These are phyloP conservation scores for Kluyveromyces dobzhanskii DNA, from an alignment of 805 yeast species.

Conservation along the genomic window DNA sequence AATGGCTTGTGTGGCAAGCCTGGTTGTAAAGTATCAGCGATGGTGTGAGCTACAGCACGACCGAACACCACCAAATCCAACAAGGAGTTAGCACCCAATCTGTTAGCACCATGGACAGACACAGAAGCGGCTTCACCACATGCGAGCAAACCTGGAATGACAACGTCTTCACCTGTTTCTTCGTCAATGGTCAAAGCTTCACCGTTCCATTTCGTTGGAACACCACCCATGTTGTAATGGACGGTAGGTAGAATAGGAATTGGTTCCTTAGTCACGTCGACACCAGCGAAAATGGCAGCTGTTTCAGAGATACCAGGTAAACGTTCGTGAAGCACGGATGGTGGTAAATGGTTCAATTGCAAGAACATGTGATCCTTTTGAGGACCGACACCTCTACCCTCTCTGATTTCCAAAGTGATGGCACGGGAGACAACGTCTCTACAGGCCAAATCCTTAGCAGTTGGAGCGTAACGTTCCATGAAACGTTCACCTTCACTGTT, in stretches of 20 bases:
- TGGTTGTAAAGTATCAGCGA: constrained; percentile 77
- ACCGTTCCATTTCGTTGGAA: constrained; percentile 96
- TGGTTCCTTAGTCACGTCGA: constrained; percentile 98
- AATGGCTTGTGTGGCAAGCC: constrained; percentile 78
- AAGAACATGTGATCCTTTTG: constrained; percentile 89
- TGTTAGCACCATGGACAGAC: constrained; percentile 98
- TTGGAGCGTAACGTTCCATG: constrained; percentile 99
- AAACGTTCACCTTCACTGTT: constrained; percentile 98
- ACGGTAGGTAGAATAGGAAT: constrained; percentile 97
- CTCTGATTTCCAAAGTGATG: constrained; percentile 96
- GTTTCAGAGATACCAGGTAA: constrained; percentile 99
- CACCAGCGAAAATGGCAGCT: constrained; percentile 97
- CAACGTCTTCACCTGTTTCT: constrained; percentile 75
- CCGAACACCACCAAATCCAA: constrained; percentile 96
- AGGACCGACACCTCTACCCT: constrained; percentile 98
- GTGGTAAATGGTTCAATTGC: constrained; percentile 91
- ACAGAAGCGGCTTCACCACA: constrained; percentile 99
- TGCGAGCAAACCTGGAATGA: constrained; percentile 89
- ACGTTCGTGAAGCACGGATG: constrained; percentile 86
- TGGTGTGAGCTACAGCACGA: constrained; percentile 94
- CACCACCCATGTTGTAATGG: constrained; percentile 99
- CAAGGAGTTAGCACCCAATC: constrained; percentile 96
- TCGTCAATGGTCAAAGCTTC: constrained; percentile 80
- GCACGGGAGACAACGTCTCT: constrained; percentile 98
- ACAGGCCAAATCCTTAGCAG: constrained; percentile 96